Base-by-base conservation (phyloP, 495 filamentous ascomycete genomes). In the Monascus purpureus region DNA sequence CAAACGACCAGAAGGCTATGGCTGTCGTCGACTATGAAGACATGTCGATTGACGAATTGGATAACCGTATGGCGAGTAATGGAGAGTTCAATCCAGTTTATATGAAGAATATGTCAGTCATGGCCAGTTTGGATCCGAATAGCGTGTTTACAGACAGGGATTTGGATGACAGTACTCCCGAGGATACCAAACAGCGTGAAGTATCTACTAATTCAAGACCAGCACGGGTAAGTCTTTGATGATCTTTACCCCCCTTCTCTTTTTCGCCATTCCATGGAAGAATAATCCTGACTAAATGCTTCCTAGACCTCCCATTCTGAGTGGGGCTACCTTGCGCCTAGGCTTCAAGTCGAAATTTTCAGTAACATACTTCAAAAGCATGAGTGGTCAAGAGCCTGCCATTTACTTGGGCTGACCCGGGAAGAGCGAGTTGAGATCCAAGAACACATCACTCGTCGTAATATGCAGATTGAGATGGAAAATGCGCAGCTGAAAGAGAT, bases 321-420 rank as follows among this genome's bases (percentile, higher is more conserved):
- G 17, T 63, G 61, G 63, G 28, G 28, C 15, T 55, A 66, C 27
- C 36, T 68, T 5, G 39, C 39, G 0, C 36, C 20, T 6, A 40
- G 43, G 1, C 38, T 66, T 14, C 50, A 57, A 37, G 36, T 52
- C 0, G 59, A 66, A 25, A 59, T 60, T 15, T 28, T 53, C 8
- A 35, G 47, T 8, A 59, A 52, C 25, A 39, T 59, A 9, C 30
- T 57, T n/a, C 33, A 46, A 11, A 19, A 14, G 8, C 13, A 34
- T 23, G 40, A 12, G 6, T 52, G 50, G 44, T n/a, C 31, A 1
- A 34, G 15, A 3, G 30, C 40, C 2, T 39, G 31, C 24, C 20
- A 25, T 2, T 37, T 44, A 37, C 48, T 67, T 15, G 51, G 40
- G 0, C 26, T 67, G 6, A 43, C 25, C 2, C 6, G 8, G 9